Base-by-base conservation (phyloP, 345 rosid species). In the Carallia brachiata region DNA sequence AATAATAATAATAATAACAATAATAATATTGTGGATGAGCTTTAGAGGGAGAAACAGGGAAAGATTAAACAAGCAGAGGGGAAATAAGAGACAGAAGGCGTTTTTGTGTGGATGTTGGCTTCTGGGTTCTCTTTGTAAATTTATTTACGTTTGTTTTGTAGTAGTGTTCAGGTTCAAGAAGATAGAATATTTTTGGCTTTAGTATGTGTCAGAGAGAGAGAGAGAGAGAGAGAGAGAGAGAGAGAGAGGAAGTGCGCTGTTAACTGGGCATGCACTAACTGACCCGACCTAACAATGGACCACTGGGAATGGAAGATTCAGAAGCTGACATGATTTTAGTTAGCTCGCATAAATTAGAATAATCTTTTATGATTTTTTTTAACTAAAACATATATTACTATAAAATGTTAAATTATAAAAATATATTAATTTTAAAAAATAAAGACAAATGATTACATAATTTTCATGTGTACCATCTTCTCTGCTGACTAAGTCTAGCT, bases 261-360 rank as follows among this genome's bases (percentile, higher is more conserved):
- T 65, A 76, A 66, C 74, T 73, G 74, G 65, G 73, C 63, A 66
- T 74, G 79, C 80, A 77, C 81, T 72, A 69, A 65, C 70, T 56
- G 28, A 5, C 32, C 31, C 27, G 10, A 9, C 60, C 60, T 9
- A 56, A 56, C 60, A 27, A 56, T 3, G 60, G 60, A 56, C 32
- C 60, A 56, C 60, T 3, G 32, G 60, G 13, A 9, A 56, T 27
- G 60, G 60, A 13, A 56, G 60, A 27, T 56, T 56, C 60, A 56
- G 60, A 56, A 56, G 60, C 60, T 27, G 60, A 56, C 60, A 56
- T 19, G 32, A 13, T 32, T 23, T 13, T 19, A 4, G 31, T 10
- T 56, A 4, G 31, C 31, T 56, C 2, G 2, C 60, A 19, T 4
- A 30, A 56, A 27, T 30, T 56, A 23, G 23, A 23, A 23, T 23